These are phyloP conservation scores for Sclerotinia borealis DNA, from an alignment of 2,329 filamentous ascomycete genomes.

Conservation along the genomic window DNA sequence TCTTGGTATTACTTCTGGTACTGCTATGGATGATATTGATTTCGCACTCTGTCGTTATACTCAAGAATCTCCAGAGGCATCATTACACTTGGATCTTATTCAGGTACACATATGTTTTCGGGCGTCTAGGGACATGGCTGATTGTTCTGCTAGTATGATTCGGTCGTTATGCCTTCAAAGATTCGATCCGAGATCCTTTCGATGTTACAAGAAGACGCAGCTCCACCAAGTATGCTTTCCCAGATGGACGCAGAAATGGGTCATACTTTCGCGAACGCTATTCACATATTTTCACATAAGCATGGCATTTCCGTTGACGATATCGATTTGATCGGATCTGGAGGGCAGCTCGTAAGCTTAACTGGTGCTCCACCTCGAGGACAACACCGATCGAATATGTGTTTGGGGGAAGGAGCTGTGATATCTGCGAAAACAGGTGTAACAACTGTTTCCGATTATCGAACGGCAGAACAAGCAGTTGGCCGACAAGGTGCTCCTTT, in stretches of 20 bases:
- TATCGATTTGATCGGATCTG: constrained; percentile 31
- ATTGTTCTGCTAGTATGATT: constrained; percentile 28
- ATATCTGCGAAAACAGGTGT: constrained; percentile 33
- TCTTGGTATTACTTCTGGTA: constrained; percentile 30
- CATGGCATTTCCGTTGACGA: constrained; percentile 30
- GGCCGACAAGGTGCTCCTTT: constrained; percentile 31
- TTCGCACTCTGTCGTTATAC: constrained; percentile 32
- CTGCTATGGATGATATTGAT: constrained; percentile 32
- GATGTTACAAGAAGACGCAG: constrained; percentile 31
- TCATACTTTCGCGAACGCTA: constrained; percentile 31
- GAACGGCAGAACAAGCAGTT: constrained; percentile 33
- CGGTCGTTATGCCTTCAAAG: constrained; percentile 32
- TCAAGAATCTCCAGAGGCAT: constrained; percentile 30
- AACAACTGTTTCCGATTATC: constrained; percentile 32
- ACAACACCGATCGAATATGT: constrained; percentile 32
- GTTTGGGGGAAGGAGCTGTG: constrained; percentile 31
- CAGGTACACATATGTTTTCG: constrained; percentile 29
- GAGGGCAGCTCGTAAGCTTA: constrained; percentile 30
- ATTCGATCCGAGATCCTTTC: constrained; percentile 31
- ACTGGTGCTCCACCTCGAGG: constrained; percentile 28
- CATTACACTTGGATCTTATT: constrained; percentile 28
- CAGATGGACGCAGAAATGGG: constrained; percentile 33
- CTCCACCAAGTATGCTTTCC: constrained; percentile 31
- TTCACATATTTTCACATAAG: constrained; percentile 31
- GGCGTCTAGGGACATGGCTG: too few relatives aligned